Percentiles rank a stretch among this genome's conserved stretches.
These are phyloP conservation scores for Thraustochytrium sp. DNA, from an alignment of 352 stramenopile species.

Conservation along the genomic window DNA sequence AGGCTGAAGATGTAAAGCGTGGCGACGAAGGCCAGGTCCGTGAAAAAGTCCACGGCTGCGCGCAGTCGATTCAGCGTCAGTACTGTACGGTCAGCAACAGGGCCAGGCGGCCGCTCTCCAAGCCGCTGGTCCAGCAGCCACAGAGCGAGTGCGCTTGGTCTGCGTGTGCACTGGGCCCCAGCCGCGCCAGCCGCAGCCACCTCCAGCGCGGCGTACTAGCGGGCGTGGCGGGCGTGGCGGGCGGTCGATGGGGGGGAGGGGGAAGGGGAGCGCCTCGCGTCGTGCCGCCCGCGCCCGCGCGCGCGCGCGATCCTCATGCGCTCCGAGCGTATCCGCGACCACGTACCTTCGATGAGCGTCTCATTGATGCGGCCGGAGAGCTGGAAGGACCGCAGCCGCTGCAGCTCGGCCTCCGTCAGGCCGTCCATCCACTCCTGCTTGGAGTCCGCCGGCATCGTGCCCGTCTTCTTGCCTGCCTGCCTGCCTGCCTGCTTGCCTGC, in stretches of 20 bases:
- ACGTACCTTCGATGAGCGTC: slow-evolving; percentile 31
- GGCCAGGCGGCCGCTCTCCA: no score
- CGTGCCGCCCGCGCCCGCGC: no score
- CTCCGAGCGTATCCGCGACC: no score
- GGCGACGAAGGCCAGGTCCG: slow-evolving; percentile 23
- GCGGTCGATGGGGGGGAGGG: no score
- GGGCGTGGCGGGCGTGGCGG: no score
- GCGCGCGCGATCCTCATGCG: no score
- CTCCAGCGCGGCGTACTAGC: no score
- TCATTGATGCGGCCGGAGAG: slow-evolving; percentile 28
- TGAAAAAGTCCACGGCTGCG: slow-evolving; percentile 17
- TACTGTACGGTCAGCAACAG: neutral
- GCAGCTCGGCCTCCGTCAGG: slow-evolving; percentile 26
- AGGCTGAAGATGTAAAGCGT: slow-evolving; percentile 30
- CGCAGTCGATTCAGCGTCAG: neutral
- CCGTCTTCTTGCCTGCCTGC: neutral
- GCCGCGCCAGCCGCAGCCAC: no score
- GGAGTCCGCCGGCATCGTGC: neutral
- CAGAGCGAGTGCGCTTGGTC: no score
- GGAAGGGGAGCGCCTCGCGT: no score
- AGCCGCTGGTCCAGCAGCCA: no score
- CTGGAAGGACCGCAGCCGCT: slow-evolving; percentile 18
- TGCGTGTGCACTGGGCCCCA: no score
- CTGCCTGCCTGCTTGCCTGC: neutral
- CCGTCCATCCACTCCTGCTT: neutral